These are phyloP conservation scores for Yarrowia alimentaria DNA, from an alignment of 805 yeast genomes.

Conservation along the genomic window DNA sequence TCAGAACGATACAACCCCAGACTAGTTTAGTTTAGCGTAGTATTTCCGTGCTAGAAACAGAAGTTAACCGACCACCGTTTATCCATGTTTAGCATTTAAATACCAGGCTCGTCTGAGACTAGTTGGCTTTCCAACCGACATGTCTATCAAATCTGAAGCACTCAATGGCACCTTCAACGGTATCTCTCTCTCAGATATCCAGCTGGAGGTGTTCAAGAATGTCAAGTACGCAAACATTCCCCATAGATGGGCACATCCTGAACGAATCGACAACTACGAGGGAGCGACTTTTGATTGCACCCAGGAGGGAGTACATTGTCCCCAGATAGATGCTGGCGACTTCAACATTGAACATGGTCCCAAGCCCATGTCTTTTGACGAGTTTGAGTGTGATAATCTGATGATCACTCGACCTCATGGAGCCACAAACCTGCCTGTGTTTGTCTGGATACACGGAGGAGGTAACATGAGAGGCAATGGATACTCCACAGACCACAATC, in stretches of 20 bases:
- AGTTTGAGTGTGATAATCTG: slow-evolving; percentile 3
- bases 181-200: neutral
- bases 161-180: slow-evolving; percentile 13
- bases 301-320: slow-evolving; percentile 1
- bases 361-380: slow-evolving; percentile 3
- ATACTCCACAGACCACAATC: slow-evolving; percentile 1
- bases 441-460: slow-evolving; percentile 20
- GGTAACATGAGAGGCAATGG: slow-evolving; percentile 8
- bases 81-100: too few relatives aligned
- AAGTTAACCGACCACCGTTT: too few relatives aligned
- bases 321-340: neutral
- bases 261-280: slow-evolving; percentile 9
- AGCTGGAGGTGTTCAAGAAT: slow-evolving; percentile 7
- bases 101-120: too few relatives aligned
- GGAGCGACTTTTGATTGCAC: slow-evolving; percentile 1
- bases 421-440: neutral
- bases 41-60: too few relatives aligned
- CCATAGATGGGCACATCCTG: slow-evolving; percentile 11
- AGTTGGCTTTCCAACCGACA: neutral
- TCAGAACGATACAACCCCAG: too few relatives aligned
- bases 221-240: slow-evolving; percentile 8
- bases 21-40: too few relatives aligned
- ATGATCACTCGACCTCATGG: slow-evolving; percentile 11
- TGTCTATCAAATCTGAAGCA: neutral
- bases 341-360: slow-evolving; percentile 9